Percentiles rank a stretch among this genome's conserved stretches.
Evolutionary conservation across 2,329 filamentous ascomycete genomes (phyloP).

Genomic region (Fusarium haematococcum): DNA sequence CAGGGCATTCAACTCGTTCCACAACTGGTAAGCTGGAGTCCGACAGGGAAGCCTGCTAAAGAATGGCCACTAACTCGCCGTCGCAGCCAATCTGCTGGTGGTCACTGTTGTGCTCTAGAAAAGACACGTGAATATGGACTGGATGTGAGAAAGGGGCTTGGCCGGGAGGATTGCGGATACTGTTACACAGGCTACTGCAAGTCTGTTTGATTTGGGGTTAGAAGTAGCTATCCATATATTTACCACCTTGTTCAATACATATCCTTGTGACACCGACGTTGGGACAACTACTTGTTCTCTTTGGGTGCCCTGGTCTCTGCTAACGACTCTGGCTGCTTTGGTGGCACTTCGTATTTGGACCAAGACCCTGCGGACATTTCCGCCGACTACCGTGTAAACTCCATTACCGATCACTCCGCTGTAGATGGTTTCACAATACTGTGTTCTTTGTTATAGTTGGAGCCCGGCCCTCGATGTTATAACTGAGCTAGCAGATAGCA

Average conservation of each 20-base stretch:
- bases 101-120: conserved; percentile 2
- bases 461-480: neutral
- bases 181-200: conserved; percentile 5
- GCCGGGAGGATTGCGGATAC: neutral
- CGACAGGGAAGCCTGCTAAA: neutral
- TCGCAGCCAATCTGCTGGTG: neutral
- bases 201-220: neutral
- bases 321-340: neutral
- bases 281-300: neutral
- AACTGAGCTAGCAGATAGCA: too few relatives aligned
- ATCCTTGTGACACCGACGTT: neutral
- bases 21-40: neutral
- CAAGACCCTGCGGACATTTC: neutral
- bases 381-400: neutral
- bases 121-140: conserved; percentile 3
- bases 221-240: neutral
- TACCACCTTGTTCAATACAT: neutral
- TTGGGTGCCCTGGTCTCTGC: neutral
- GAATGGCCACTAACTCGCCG: neutral
- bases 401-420: neutral
- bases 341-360: neutral
- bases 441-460: neutral
- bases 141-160: neutral
- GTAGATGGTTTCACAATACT: neutral
- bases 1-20: neutral